Base-by-base conservation (phyloP, 352 stramenopile genomes). In the Pythium plurisporium region DNA sequence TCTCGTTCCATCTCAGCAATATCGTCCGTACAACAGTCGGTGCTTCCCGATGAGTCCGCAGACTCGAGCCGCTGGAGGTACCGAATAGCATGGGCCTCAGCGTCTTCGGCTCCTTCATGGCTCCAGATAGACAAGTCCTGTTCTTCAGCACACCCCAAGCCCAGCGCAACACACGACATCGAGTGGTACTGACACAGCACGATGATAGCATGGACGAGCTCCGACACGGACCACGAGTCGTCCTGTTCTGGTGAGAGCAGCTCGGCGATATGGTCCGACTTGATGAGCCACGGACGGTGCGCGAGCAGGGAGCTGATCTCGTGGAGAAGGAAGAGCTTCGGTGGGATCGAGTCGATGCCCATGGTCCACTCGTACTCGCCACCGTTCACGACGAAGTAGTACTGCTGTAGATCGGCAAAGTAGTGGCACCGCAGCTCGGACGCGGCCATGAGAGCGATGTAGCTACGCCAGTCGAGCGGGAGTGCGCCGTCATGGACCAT, bases 161-260 rank as follows among this genome's bases (percentile, higher is more conserved):
- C 82, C 5, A 92, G 74, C 19, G 84, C 74, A 46, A 94, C 89
- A 64, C 79, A 86, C 19, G 74, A 75, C 73, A 91, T 92, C 19
- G 82, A 90, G 58, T 94, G 82, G 25, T 86, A 83, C 56, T 87
- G 79, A 55, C 84, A 92, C 36, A 94, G 59, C 29, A 94, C 80
- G 44, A 92, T 86, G 57, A 94, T 90, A 6, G 85, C 85, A 53
- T 95, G 85, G 30, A 93, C 85, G 15, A 95, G 72, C 65, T 95
- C 85, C 23, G 85, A 87, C 10, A 93, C 81, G 2, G 85, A 95
- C 85, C 85, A 95, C 61, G 83, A 90, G 25, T 89, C 79, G 29
- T 90, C 78, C 41, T 86, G 74, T 30, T 89, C 72, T 2, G 77
- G 86, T 9, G 67, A 68, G 23, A 92, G 60, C 44, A 95, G 67